phyloP scores from a whole-genome alignment of 2,329 filamentous ascomycete genomes.

The Cercospora beticola region DNA sequence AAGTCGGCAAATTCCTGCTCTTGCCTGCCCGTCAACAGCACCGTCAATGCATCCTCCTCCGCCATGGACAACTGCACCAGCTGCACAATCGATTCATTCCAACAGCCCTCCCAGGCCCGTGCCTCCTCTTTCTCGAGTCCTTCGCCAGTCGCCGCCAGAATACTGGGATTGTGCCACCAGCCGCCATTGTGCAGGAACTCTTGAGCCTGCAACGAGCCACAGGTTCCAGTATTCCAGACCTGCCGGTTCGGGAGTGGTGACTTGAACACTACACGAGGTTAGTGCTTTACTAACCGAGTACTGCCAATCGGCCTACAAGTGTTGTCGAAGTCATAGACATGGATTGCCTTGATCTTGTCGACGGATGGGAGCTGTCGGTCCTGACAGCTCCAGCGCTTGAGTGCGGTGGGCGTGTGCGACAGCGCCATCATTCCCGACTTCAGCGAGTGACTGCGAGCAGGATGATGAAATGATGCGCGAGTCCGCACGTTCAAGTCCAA shows the following conservation, averaged over 20 bases:
- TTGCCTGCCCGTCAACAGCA: constrained; percentile 82
- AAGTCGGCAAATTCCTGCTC: constrained; percentile 75
- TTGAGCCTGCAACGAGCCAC: constrained; percentile 72
- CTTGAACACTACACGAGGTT: constrained; percentile 67
- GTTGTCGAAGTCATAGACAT: constrained; percentile 98
- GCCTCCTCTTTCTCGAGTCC: constrained; percentile 79
- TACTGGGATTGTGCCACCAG: constrained; percentile 94
- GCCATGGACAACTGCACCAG: constrained; percentile 77
- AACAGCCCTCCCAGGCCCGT: constrained; percentile 87
- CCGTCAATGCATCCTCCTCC: constrained; percentile 79
- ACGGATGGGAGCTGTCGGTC: constrained; percentile 69
- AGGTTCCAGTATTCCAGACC: constrained; percentile 77
- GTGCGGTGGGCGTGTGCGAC: constrained; percentile 63
- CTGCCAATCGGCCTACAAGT: constrained; percentile 61
- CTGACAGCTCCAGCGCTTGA: constrained; percentile 81
- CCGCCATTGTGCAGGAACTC: constrained; percentile 69
- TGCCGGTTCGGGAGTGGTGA: constrained; percentile 86
- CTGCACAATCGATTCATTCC: constrained; percentile 85
- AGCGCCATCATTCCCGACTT: constrained; percentile 10
- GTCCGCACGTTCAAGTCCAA: not conserved
- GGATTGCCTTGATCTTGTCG: constrained; percentile 72
- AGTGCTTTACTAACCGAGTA: constrained; percentile 9
- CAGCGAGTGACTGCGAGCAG: not conserved
- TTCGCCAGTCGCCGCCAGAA: constrained; percentile 81
- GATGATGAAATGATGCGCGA: not conserved